Evolutionary conservation across 306 rosid genomes (phyloP).

Genomic region (Betula pendula): DNA sequence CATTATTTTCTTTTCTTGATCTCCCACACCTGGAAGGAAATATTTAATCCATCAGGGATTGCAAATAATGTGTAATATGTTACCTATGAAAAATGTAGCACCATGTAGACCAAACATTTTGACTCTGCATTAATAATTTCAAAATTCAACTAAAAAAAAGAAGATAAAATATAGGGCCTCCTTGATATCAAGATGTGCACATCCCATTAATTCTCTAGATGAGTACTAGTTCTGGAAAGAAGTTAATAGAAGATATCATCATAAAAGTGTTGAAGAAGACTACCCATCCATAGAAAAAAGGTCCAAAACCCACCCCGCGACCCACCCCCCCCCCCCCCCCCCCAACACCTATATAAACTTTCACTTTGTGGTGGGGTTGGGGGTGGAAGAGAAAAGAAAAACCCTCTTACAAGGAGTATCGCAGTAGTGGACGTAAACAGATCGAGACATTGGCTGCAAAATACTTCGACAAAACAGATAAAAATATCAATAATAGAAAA

Average conservation of each 20-base stretch:
- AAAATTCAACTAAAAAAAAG: not conserved
- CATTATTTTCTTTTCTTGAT: not conserved
- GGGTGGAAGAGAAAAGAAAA: too few species aligned
- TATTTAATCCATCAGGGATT: not conserved
- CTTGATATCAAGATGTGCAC: not conserved
- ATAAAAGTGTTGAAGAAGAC: not conserved
- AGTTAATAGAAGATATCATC: not conserved
- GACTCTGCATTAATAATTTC: not conserved
- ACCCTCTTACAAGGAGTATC: too few species aligned
- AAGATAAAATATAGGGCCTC: not conserved
- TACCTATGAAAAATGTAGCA: not conserved
- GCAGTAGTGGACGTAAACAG: too few species aligned
- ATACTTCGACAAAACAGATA: too few species aligned
- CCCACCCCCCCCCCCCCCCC: too few species aligned
- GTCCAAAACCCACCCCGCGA: too few species aligned
- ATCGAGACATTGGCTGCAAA: too few species aligned
- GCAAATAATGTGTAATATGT: not conserved
- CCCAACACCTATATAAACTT: too few species aligned
- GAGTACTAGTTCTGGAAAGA: not conserved
- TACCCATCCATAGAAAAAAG: not conserved
- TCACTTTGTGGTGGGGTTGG: too few species aligned
- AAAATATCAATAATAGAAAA: too few species aligned
- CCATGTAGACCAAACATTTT: not conserved
- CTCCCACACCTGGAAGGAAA: constrained; percentile 1
- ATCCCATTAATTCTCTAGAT: not conserved